These are phyloP conservation scores for Spathaspora sp. DNA, from an alignment of 805 yeast genomes.

Conservation along the genomic window DNA sequence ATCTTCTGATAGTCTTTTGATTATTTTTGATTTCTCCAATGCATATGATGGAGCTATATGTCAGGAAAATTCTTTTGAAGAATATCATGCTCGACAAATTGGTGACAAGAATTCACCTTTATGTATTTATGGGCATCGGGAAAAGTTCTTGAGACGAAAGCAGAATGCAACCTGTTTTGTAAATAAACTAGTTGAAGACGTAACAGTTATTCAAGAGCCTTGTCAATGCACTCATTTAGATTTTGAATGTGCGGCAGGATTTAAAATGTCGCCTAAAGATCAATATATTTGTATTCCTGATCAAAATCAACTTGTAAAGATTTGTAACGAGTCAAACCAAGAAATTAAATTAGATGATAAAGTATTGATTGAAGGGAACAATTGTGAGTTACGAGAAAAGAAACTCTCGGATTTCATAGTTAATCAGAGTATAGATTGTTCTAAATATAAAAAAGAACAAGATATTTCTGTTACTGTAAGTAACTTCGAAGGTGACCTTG, in stretches of 20 bases:
- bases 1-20: conserved; percentile 19
- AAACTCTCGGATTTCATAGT: conserved; percentile 21
- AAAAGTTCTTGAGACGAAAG: conserved; percentile 61
- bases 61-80: conserved; percentile 56
- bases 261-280: conserved; percentile 19
- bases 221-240: conserved; percentile 65
- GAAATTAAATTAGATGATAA: conserved; percentile 34
- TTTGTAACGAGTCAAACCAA: conserved; percentile 21
- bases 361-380: conserved; percentile 40
- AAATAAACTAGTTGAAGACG: conserved; percentile 42
- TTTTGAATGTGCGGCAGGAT: conserved; percentile 64
- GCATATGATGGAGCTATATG: conserved; percentile 51
- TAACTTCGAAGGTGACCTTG: conserved; percentile 50
- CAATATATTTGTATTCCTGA: conserved; percentile 47
- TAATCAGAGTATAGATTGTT: conserved; percentile 31
- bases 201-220: conserved; percentile 45
- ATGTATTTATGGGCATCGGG: conserved; percentile 70
- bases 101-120: conserved; percentile 28
- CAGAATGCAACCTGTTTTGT: conserved; percentile 62
- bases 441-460: conserved; percentile 17
- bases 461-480: conserved; percentile 36
- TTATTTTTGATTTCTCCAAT: conserved; percentile 55
- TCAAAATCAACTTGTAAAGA: conserved; percentile 16
- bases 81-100: conserved; percentile 49
- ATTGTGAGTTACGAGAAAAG: conserved; percentile 32